Conservation (phyloP, 345 rosid species). For the Eutrema japonicum region DNA sequence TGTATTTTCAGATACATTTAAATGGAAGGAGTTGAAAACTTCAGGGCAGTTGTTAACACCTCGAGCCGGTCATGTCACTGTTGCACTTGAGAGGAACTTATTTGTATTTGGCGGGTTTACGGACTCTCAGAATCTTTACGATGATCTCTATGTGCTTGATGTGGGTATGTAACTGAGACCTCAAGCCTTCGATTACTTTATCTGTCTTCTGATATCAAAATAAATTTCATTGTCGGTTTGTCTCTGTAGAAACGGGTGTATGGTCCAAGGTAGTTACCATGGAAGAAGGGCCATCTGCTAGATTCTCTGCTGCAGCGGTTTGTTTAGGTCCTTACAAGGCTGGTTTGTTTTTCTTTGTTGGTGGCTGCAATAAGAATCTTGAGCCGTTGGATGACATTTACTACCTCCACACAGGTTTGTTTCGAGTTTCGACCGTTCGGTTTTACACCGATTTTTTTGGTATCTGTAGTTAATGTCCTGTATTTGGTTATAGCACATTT, state of each 20-base stretch:
- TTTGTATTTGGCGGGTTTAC: slow-evolving; percentile 96
- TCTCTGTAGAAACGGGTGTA: slow-evolving; percentile 65
- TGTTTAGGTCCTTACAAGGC: slow-evolving; percentile 76
- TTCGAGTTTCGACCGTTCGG: slow-evolving; percentile 11
- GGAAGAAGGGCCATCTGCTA: slow-evolving; percentile 84
- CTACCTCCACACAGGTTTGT: slow-evolving; percentile 79
- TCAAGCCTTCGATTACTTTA: slow-evolving; percentile 1
- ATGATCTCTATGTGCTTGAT: slow-evolving; percentile 83
- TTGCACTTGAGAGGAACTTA: slow-evolving; percentile 76
- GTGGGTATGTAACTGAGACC: slow-evolving; percentile 61
- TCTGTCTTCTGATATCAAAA: background rate
- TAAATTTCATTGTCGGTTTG: background rate
- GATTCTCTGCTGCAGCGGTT: slow-evolving; percentile 86
- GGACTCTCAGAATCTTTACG: slow-evolving; percentile 73
- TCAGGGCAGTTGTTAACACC: slow-evolving; percentile 78
- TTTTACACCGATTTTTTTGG: background rate
- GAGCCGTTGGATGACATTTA: slow-evolving; percentile 91
- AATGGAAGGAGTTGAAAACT: slow-evolving; percentile 77
- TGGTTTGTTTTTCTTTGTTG: slow-evolving; percentile 72
- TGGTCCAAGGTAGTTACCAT: slow-evolving; percentile 74
- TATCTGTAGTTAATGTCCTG: slow-evolving; percentile 7
- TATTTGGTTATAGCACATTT: background rate
- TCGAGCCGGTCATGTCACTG: slow-evolving; percentile 90
- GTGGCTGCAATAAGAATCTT: slow-evolving; percentile 92
- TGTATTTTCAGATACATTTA: slow-evolving; percentile 63